Evolutionary conservation across 805 yeast genomes (phyloP).

Genomic region (Candida corydali): DNA sequence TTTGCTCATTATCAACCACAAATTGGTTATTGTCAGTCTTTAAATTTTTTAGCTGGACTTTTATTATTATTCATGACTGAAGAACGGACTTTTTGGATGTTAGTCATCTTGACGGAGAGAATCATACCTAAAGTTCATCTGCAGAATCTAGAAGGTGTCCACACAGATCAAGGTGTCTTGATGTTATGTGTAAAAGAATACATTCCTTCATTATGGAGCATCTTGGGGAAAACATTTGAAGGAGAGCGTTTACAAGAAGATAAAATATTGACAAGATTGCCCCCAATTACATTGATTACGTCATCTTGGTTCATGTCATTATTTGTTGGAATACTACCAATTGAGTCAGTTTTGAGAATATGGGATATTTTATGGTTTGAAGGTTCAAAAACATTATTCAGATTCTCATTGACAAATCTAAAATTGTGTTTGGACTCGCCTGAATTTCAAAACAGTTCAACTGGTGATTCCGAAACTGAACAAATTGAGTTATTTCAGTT

Average conservation of each 20-base stretch:
- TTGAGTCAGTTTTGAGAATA: conserved; percentile 79
- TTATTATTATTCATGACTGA: conserved; percentile 82
- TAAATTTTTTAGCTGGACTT: conserved; percentile 88
- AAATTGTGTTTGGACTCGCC: conserved; percentile 64
- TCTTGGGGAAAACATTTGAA: conserved; percentile 38
- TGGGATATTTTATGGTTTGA: conserved; percentile 97
- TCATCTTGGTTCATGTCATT: conserved; percentile 98
- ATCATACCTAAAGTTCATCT: conserved; percentile 92
- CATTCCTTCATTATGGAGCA: conserved; percentile 74
- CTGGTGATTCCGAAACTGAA: conserved; percentile 26
- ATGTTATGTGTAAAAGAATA: conserved; percentile 83
- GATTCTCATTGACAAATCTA: conserved; percentile 76
- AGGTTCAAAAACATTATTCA: conserved; percentile 81
- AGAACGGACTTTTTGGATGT: conserved; percentile 93
- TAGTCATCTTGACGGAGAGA: conserved; percentile 80
- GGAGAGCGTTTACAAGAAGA: conserved; percentile 38
- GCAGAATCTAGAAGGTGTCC: conserved; percentile 86
- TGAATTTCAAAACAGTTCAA: conserved; percentile 34
- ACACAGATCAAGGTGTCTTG: conserved; percentile 89
- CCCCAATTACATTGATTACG: conserved; percentile 89
- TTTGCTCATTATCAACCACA: conserved; percentile 84
- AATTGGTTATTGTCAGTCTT: conserved; percentile 93
- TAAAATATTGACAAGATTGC: conserved; percentile 66
- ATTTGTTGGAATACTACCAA: conserved; percentile 87
- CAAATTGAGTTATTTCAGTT: conserved; percentile 66